Evolutionary conservation across 1,284 basidiomycete genomes (phyloP).

Genomic region (Irpex rosettiformis): DNA sequence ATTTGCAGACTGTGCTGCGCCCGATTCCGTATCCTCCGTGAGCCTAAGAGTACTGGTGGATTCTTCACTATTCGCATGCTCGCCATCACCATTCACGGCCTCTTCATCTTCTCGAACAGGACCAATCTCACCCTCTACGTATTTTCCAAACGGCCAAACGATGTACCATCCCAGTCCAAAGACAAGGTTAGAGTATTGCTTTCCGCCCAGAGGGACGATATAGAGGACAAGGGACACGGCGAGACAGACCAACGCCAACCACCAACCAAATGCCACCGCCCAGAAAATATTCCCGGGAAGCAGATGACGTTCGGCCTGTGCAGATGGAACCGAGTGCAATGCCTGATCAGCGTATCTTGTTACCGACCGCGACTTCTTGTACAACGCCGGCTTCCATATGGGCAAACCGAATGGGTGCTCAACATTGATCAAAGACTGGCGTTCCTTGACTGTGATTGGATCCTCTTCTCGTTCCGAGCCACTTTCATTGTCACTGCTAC

Average conservation of each 20-base stretch:
- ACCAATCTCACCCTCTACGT: slow-evolving; percentile 84
- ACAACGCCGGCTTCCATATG: slow-evolving; percentile 99
- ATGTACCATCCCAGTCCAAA: slow-evolving; percentile 96
- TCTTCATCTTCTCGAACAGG: slow-evolving; percentile 43
- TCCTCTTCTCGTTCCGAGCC: slow-evolving; percentile 61
- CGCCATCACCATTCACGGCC: slow-evolving; percentile 25
- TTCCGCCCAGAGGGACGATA: slow-evolving; percentile 76
- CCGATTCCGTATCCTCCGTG: background rate
- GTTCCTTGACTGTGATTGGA: slow-evolving; percentile 92
- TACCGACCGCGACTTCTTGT: slow-evolving; percentile 97
- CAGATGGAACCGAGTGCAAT: slow-evolving; percentile 88
- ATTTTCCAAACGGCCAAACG: slow-evolving; percentile 98
- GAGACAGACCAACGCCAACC: slow-evolving; percentile 79
- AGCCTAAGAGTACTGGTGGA: slow-evolving; percentile 12
- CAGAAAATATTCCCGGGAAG: slow-evolving; percentile 94
- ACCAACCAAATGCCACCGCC: slow-evolving; percentile 87
- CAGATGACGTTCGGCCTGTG: slow-evolving; percentile 87
- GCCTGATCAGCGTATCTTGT: slow-evolving; percentile 95
- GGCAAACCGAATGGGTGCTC: slow-evolving; percentile 99
- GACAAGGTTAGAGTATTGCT: slow-evolving; percentile 82
- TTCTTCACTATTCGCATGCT: slow-evolving; percentile 8
- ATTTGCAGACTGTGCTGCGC: slow-evolving; percentile 25
- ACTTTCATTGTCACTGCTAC: slow-evolving; percentile 27
- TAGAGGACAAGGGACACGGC: slow-evolving; percentile 67
- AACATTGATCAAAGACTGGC: slow-evolving; percentile 98